Evolutionary conservation across 2,329 filamentous ascomycete genomes (phyloP).

Genomic region (Cercospora berteroae): DNA sequence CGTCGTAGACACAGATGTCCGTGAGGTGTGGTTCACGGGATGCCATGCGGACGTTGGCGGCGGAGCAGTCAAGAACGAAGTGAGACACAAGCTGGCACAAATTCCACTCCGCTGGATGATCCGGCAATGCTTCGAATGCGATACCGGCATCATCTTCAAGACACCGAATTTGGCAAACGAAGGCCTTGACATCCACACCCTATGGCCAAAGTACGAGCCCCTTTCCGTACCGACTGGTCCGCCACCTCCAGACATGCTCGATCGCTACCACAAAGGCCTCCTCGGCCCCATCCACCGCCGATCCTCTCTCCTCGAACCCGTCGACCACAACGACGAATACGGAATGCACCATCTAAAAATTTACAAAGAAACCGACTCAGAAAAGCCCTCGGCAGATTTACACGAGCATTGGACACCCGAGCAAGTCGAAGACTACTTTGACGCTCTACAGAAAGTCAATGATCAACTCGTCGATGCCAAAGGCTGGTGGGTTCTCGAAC

Average conservation of each 20-base stretch:
- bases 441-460: constrained; percentile 43
- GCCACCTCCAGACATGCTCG: constrained; percentile 40
- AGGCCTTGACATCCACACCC: constrained; percentile 44
- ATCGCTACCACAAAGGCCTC: constrained; percentile 38
- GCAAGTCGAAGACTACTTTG: constrained; percentile 46
- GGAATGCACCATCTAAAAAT: constrained; percentile 30
- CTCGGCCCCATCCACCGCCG: constrained; percentile 38
- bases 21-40: constrained; percentile 48
- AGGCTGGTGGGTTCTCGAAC: constrained; percentile 47
- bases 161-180: constrained; percentile 42
- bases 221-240: constrained; percentile 35
- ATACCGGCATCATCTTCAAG: constrained; percentile 48
- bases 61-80: constrained; percentile 44
- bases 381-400: constrained; percentile 13
- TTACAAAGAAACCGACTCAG: constrained; percentile 14
- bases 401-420: constrained; percentile 39
- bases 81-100: constrained; percentile 45
- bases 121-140: constrained; percentile 48
- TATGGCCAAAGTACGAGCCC: constrained; percentile 43
- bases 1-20: constrained; percentile 22
- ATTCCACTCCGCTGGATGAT: constrained; percentile 52
- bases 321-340: constrained; percentile 23
- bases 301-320: constrained; percentile 23
- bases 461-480: constrained; percentile 42
- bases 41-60: constrained; percentile 48